phyloP scores from a whole-genome alignment of 345 rosid species.

The Angophora floribunda region DNA sequence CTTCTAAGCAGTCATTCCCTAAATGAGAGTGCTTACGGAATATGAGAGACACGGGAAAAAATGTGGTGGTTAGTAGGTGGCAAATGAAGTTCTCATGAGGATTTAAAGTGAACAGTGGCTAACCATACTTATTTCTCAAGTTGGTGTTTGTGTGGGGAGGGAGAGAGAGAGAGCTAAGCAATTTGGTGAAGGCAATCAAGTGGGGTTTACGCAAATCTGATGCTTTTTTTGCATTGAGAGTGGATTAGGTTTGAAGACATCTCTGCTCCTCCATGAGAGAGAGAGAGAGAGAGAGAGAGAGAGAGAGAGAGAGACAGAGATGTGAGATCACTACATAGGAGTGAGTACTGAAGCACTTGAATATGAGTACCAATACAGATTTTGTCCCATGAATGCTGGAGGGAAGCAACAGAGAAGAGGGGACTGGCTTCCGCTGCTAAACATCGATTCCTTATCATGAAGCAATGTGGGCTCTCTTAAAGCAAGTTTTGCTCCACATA shows the following conservation, averaged over 20 bases:
- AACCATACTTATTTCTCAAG: slow-evolving; percentile 49
- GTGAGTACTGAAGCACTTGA: neutral
- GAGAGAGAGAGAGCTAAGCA: neutral
- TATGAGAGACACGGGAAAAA: neutral
- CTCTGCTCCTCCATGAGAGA: neutral
- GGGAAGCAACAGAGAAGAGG: neutral
- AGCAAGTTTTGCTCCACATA: neutral
- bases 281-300: neutral
- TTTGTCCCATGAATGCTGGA: neutral
- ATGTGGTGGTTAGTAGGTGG: neutral
- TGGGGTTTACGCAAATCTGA: slow-evolving; percentile 50
- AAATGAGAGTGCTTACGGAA: neutral
- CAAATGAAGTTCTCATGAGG: neutral
- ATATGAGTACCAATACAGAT: neutral
- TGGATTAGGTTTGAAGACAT: slow-evolving; percentile 47
- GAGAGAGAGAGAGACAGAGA: neutral
- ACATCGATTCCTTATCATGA: neutral
- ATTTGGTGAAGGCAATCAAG: slow-evolving; percentile 43
- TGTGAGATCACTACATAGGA: neutral
- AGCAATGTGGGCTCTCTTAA: neutral
- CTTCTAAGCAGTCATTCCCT: neutral
- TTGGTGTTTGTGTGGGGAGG: neutral
- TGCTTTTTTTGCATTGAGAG: slow-evolving; percentile 30
- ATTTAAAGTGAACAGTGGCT: slow-evolving; percentile 4
- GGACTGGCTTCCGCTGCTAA: neutral